Evolutionary conservation across 305 asterid species (phyloP).

Genomic region (Petunia hybrid): DNA sequence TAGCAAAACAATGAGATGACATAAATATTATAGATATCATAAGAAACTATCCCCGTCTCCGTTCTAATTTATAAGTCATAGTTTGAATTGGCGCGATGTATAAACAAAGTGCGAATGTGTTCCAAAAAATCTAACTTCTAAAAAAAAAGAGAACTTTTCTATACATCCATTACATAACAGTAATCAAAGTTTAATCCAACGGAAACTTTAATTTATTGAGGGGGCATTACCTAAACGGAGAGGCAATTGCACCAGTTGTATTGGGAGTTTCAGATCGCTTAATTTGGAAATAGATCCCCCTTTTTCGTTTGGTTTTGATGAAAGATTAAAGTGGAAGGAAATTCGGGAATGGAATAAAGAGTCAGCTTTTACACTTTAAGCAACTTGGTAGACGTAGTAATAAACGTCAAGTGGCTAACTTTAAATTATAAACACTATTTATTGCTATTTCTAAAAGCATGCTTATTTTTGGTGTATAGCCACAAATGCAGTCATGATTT

Average conservation of each 20-base stretch:
- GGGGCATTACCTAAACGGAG: not conserved
- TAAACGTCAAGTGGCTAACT: too few relatives aligned
- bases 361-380: too few relatives aligned
- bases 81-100: too few relatives aligned
- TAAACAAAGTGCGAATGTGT: not conserved
- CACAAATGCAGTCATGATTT: too few relatives aligned
- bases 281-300: not conserved
- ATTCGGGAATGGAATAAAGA: not conserved
- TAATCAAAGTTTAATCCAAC: not conserved
- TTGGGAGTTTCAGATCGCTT: not conserved
- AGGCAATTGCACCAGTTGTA: not conserved
- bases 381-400: too few relatives aligned
- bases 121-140: not conserved
- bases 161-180: not conserved
- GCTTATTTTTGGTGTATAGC: too few relatives aligned
- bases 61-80: too few relatives aligned
- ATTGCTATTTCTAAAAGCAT: too few relatives aligned
- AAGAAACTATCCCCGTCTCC: not conserved
- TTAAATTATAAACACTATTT: too few relatives aligned
- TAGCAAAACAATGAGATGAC: too few relatives aligned
- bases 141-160: too few relatives aligned
- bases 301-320: not conserved
- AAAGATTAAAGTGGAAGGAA: not conserved
- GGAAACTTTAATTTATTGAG: not conserved
- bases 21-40: not conserved